These are phyloP conservation scores for Arthrobotrys entomopaga DNA, from an alignment of 2,329 filamentous ascomycete genomes.

Conservation along the genomic window DNA sequence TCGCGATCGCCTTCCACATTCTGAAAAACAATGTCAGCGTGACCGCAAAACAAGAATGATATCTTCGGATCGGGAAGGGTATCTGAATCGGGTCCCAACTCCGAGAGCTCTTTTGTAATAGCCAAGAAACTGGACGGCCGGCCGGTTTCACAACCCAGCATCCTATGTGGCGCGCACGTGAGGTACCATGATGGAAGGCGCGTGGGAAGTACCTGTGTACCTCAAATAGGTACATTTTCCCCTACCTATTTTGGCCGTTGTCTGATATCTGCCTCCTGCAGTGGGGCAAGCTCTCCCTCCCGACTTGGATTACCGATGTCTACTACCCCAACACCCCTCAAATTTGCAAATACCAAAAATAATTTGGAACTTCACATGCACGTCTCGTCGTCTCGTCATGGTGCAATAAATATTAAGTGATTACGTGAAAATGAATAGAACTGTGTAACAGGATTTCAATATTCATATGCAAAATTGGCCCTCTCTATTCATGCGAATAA, in stretches of 20 bases:
- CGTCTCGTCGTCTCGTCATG: conserved; percentile 38
- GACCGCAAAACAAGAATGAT: conserved; percentile 22
- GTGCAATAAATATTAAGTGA: conserved; percentile 20
- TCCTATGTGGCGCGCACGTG: conserved; percentile 26
- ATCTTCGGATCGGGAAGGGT: conserved; percentile 19
- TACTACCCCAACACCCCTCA: conserved; percentile 12
- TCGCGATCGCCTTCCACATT: conserved; percentile 32
- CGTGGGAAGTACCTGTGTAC: conserved; percentile 26
- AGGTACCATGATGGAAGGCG: conserved; percentile 10
- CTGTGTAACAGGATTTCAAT: conserved; percentile 23
- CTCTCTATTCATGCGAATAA: conserved; percentile 9
- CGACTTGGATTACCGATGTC: conserved; percentile 53
- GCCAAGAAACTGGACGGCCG: conserved; percentile 15
- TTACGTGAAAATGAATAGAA: conserved; percentile 24
- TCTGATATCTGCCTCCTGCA: conserved; percentile 46
- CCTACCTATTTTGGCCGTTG: conserved; percentile 14
- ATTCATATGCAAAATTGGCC: conserved; percentile 28
- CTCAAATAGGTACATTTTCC: conserved; percentile 7
- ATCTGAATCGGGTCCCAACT: conserved; percentile 34
- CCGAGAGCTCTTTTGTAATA: conserved; percentile 32
- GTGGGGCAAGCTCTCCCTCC: conserved; percentile 53
- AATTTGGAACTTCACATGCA: conserved; percentile 43
- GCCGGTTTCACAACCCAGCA: conserved; percentile 33
- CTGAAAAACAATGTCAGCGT: conserved; percentile 22
- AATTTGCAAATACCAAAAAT: conserved; percentile 15